Evolutionary conservation across 2,329 filamentous ascomycete species (phyloP).

Genomic region (Coniochaeta sp.): DNA sequence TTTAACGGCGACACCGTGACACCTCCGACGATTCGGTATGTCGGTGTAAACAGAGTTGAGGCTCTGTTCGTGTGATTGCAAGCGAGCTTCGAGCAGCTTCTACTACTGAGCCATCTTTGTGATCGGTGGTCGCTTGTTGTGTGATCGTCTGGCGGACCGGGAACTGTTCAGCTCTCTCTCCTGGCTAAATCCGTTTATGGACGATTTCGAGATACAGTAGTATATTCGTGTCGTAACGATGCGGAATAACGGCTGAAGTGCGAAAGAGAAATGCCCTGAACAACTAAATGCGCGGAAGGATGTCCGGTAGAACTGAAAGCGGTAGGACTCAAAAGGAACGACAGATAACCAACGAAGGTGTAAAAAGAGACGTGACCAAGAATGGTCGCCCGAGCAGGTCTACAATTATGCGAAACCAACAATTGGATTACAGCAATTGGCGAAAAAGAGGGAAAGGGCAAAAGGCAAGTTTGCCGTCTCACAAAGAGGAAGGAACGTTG

Average conservation of each 20-base stretch:
- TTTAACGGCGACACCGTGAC: neutral
- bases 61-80: neutral
- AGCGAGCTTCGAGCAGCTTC: neutral
- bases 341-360: neutral
- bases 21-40: too few relatives aligned
- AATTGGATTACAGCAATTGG: neutral
- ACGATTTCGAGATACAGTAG: neutral
- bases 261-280: neutral
- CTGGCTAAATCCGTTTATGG: neutral
- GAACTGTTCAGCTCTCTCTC: neutral
- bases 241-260: neutral
- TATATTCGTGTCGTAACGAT: neutral
- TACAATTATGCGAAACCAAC: neutral
- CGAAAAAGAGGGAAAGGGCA: neutral
- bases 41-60: neutral
- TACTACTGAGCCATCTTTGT: slow-evolving; percentile 6
- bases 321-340: neutral
- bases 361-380: neutral
- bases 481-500: too few relatives aligned
- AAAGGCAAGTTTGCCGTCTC: neutral
- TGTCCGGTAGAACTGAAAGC: neutral
- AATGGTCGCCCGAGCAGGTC: neutral
- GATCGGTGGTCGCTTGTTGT: slow-evolving; percentile 4
- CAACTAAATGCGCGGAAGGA: neutral
- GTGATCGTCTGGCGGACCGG: slow-evolving; percentile 3